Evolutionary conservation across 306 rosid species (phyloP), one percentile per base, ranked within the genome.

Genomic region (Lathyrus aphaca): DNA sequence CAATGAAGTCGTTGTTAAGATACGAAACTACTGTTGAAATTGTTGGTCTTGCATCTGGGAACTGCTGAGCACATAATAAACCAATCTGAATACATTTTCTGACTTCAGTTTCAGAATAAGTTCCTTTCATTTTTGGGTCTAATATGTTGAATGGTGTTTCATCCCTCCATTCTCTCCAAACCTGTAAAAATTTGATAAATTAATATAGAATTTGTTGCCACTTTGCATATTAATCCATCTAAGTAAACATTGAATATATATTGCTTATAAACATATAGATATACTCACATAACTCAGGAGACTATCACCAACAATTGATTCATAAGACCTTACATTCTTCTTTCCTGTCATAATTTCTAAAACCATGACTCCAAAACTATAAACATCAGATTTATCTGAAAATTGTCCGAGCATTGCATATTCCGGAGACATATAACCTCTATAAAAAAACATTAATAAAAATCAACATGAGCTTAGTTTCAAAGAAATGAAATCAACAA

Each of bases 361-460:
- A 64, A 64, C 9, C 54, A 64, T 42, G 54, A 64, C 69, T 64
- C 69, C 69, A 14, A 64, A 63, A 63, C 68, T 63, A 25, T 39
- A 63, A 19, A 63, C 68, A 42, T 63, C 53, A 6, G 51, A 63
- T 40, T 63, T 63, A 0, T 63, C 53, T 0, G 37, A 63, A 40
- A 39, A 63, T 63, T 63, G 68, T 4, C 53, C 68, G 1, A 63
- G 16, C 68, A 63, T 63, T 19, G 68, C 68, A 40, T 63, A 63
- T 40, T 63, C 54, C n/a, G 54, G 69, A 64, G 69, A 64, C 37
- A 64, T 64, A 14, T 42, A 64, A 2, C 69, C 69, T 5, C 69
- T 64, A 14, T 23, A 63, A 21, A 42, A 42, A 14, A 39, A 10
- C 39, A 35, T 39, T 38, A 5, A 19, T 35, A 2, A 39, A 39